These are phyloP conservation scores for Teratosphaeria nubilosa DNA, from an alignment of 2,329 filamentous ascomycete species.

Conservation along the genomic window DNA sequence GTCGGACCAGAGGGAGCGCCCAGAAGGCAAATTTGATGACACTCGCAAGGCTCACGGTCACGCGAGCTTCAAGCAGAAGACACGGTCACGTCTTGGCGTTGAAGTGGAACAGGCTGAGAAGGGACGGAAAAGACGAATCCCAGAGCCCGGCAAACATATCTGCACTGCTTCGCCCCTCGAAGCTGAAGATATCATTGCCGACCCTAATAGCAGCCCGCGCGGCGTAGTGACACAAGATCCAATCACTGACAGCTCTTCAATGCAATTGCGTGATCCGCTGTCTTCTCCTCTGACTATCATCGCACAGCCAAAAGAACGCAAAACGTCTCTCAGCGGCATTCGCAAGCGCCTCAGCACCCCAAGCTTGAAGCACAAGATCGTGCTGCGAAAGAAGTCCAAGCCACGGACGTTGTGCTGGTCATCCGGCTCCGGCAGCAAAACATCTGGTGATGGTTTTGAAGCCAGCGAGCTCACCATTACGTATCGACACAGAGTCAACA, in stretches of 20 bases:
- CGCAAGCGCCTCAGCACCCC: conserved; percentile 10
- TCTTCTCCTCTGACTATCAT: neutral
- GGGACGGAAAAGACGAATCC: neutral
- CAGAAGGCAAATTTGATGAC: neutral
- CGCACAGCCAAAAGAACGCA: neutral
- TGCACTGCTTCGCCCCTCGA: conserved; percentile 3
- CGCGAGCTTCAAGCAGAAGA: neutral
- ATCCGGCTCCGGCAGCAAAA: neutral
- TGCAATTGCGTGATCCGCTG: neutral
- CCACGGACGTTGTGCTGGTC: neutral
- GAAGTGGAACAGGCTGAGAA: neutral
- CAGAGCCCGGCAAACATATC: neutral
- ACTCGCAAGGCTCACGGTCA: neutral
- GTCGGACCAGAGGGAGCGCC: neutral
- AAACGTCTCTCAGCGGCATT: conserved; percentile 12
- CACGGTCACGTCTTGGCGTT: neutral
- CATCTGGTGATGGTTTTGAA: conserved; percentile 11
- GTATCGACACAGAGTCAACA: neutral
- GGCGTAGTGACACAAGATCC: conserved; percentile 9
- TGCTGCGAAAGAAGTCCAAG: neutral
- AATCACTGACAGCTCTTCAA: conserved; percentile 6
- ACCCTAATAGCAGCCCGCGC: conserved; percentile 1
- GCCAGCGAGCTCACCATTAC: neutral
- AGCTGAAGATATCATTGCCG: neutral
- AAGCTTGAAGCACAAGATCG: neutral